A percentile compares a stretch with the other conserved stretches of the same genome.
These are phyloP conservation scores for Starmerella sp. DNA, from an alignment of 805 yeast species.

Conservation along the genomic window DNA sequence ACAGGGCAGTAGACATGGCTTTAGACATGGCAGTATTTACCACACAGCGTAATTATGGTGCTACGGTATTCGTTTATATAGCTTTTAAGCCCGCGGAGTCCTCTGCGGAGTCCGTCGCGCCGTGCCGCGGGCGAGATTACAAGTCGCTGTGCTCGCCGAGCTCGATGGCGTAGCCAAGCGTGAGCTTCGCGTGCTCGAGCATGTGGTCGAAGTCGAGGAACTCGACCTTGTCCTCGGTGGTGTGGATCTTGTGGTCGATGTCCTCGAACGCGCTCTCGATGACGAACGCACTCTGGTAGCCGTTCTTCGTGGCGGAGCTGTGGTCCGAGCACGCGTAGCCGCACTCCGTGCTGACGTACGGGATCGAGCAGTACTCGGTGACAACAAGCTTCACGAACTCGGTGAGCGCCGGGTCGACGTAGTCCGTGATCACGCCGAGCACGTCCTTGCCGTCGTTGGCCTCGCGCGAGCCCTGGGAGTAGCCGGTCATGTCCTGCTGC, in stretches of 20 bases:
- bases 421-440: constrained; percentile 74
- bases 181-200: constrained; percentile 67
- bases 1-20: too few relatives aligned
- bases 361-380: constrained; percentile 51
- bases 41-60: too few relatives aligned
- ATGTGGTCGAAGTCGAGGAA: constrained; percentile 67
- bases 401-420: constrained; percentile 44
- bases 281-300: constrained; percentile 75
- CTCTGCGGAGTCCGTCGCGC: too few relatives aligned
- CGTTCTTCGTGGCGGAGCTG: constrained; percentile 69
- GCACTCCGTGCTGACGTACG: constrained; percentile 64
- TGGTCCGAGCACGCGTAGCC: constrained; percentile 95
- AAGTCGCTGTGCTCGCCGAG: constrained; percentile 32
- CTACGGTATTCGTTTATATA: too few relatives aligned
- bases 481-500: constrained; percentile 94
- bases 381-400: constrained; percentile 53
- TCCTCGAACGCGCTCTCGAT: constrained; percentile 62
- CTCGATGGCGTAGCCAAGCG: constrained; percentile 56
- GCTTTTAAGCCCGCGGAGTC: too few relatives aligned
- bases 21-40: too few relatives aligned
- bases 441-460: constrained; percentile 42
- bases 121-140: neutral
- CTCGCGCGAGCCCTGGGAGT: constrained; percentile 35
- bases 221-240: constrained; percentile 69
- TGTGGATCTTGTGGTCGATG: constrained; percentile 58